Evolutionary conservation across 805 yeast genomes (phyloP).

Genomic region (Candida patagonica): DNA sequence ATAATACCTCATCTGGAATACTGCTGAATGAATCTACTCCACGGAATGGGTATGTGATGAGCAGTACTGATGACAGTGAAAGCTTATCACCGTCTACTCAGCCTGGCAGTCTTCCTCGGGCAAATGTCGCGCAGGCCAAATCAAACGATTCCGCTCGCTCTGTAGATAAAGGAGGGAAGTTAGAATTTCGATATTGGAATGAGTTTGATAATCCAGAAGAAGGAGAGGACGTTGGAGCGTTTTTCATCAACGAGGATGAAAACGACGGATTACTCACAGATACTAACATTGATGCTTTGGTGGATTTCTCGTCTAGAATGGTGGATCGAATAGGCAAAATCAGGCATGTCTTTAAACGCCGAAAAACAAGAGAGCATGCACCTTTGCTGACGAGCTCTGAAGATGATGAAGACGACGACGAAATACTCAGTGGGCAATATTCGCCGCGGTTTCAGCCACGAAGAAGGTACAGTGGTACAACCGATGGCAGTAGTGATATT

Average conservation of each 20-base stretch:
- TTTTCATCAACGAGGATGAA: conserved; percentile 28
- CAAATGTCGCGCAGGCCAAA: neutral
- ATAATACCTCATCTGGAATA: neutral
- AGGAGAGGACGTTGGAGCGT: conserved; percentile 27
- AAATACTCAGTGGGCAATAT: conserved; percentile 5
- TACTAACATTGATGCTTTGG: conserved; percentile 26
- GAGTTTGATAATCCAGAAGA: conserved; percentile 53
- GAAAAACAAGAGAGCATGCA: conserved; percentile 8
- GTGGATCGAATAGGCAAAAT: conserved; percentile 14
- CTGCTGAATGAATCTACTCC: too few relatives aligned
- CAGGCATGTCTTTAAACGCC: conserved; percentile 10
- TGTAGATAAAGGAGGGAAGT: conserved; percentile 1
- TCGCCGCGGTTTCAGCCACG: conserved; percentile 13
- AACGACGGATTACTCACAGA: conserved; percentile 23
- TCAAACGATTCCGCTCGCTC: neutral
- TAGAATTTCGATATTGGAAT: conserved; percentile 48
- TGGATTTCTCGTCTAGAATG: conserved; percentile 22
- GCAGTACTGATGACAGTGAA: conserved; percentile 2
- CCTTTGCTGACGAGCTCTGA: conserved; percentile 5
- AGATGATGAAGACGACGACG: conserved; percentile 9
- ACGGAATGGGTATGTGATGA: too few relatives aligned
- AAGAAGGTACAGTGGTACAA: conserved; percentile 4
- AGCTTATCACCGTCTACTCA: conserved; percentile 1
- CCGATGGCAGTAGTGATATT: neutral
- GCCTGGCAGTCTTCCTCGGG: conserved; percentile 1